Percentiles rank a stretch among this genome's conserved stretches.
Conservation (phyloP, 805 yeast species). For the Lipomyces spencermartinsiae region DNA sequence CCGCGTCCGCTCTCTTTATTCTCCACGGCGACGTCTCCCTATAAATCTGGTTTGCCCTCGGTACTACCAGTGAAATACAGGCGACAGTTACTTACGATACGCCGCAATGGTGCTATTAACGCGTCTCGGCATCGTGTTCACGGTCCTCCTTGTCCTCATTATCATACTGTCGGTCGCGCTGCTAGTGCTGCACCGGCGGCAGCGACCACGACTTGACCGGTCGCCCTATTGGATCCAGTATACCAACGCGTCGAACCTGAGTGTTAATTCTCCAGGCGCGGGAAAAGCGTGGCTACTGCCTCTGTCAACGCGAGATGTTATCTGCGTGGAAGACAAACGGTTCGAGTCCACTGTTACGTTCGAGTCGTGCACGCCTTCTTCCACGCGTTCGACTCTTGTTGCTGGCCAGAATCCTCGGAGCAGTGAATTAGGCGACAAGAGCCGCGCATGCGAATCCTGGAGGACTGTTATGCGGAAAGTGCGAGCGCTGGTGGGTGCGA, state of each 20-base stretch:
- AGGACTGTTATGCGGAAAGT: neutral
- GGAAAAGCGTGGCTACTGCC: constrained; percentile 11
- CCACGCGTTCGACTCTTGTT: constrained; percentile 3
- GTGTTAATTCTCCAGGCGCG: constrained; percentile 5
- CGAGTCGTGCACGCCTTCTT: neutral
- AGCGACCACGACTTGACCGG: neutral
- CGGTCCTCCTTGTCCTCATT: constrained; percentile 6
- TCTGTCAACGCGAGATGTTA: neutral
- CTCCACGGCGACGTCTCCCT: neutral
- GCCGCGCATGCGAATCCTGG: neutral
- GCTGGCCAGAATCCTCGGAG: neutral
- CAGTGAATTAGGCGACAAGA: neutral
- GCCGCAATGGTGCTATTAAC: neutral
- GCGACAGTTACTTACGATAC: neutral
- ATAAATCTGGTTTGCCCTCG: neutral
- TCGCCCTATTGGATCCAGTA: neutral
- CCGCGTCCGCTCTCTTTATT: neutral
- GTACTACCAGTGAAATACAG: neutral
- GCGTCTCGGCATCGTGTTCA: constrained; percentile 5
- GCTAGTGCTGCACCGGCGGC: neutral
- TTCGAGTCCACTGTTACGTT: neutral
- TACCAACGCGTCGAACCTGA: neutral
- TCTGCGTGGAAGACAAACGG: neutral
- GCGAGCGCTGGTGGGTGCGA: neutral
- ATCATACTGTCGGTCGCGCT: constrained; percentile 7